Percentiles rank a stretch among this genome's conserved stretches.
phyloP scores from a whole-genome alignment of 2,329 filamentous ascomycete species.

The Aquanectria penicillioides region DNA sequence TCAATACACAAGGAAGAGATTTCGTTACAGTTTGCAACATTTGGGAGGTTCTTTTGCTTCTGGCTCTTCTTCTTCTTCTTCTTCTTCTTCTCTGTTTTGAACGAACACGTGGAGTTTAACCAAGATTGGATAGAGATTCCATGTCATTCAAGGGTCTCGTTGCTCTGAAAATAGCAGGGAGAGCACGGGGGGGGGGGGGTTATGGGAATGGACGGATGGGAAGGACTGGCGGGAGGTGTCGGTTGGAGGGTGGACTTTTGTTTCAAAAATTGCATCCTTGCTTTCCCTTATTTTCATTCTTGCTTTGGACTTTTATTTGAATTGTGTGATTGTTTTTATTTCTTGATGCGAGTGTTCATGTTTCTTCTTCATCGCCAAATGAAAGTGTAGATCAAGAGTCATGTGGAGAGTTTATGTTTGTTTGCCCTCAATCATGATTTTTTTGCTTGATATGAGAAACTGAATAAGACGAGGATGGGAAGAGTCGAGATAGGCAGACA shows the following conservation, averaged over 20 bases:
- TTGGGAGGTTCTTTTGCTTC: background rate
- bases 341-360: constrained; percentile 3
- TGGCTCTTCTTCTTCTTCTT: background rate
- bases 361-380: background rate
- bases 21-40: background rate
- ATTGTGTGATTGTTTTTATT: constrained; percentile 5
- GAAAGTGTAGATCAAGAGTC: background rate
- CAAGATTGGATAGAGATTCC: too few relatives aligned
- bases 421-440: background rate
- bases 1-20: background rate
- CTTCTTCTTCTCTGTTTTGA: background rate
- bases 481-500: too few relatives aligned
- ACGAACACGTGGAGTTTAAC: background rate
- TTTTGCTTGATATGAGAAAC: background rate
- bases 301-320: constrained; percentile 6
- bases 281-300: background rate
- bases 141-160: too few relatives aligned
- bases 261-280: constrained; percentile 2
- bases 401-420: background rate
- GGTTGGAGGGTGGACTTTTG: constrained; percentile 13
- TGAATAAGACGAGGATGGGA: background rate
- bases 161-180: too few relatives aligned
- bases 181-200: background rate
- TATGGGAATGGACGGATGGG: background rate
- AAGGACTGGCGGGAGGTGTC: too few relatives aligned